Evolutionary conservation across 495 filamentous ascomycete species (phyloP).

Genomic region (Hypoxylon lenormandii): DNA sequence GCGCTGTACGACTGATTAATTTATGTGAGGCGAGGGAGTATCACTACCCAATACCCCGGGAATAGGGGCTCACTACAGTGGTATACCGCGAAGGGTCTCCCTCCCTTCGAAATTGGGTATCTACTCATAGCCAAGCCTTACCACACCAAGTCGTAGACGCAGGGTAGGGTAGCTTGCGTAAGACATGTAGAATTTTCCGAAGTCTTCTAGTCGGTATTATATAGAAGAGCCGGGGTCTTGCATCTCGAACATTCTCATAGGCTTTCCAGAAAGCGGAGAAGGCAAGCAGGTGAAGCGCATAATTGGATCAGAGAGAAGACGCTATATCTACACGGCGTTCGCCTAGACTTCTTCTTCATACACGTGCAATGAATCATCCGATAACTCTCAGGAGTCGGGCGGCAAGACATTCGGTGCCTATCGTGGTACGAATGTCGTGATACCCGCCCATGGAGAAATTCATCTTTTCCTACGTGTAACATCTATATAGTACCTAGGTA

Average conservation of each 20-base stretch:
- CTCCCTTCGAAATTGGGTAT: too few relatives aligned
- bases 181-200: not conserved
- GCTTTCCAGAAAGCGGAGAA: slow-evolving; percentile 7
- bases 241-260: not conserved
- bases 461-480: too few relatives aligned
- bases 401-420: not conserved
- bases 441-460: not conserved
- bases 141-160: too few relatives aligned
- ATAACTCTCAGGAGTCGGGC: too few relatives aligned
- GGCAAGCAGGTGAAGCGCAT: slow-evolving; percentile 7
- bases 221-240: not conserved
- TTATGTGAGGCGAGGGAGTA: not conserved
- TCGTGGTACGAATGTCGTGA: slow-evolving; percentile 1
- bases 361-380: slow-evolving; percentile 16
- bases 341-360: not conserved
- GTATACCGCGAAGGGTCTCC: too few relatives aligned
- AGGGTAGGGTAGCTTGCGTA: not conserved
- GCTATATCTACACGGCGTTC: slow-evolving; percentile 6
- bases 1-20: not conserved
- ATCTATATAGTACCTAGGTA: too few relatives aligned
- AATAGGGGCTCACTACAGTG: too few relatives aligned
- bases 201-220: slow-evolving; percentile 1
- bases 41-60: too few relatives aligned
- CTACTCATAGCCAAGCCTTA: too few relatives aligned
- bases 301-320: slow-evolving; percentile 10